phyloP scores from a whole-genome alignment of 75 land plant genomes.

The Sequoiadendron giganteum region DNA sequence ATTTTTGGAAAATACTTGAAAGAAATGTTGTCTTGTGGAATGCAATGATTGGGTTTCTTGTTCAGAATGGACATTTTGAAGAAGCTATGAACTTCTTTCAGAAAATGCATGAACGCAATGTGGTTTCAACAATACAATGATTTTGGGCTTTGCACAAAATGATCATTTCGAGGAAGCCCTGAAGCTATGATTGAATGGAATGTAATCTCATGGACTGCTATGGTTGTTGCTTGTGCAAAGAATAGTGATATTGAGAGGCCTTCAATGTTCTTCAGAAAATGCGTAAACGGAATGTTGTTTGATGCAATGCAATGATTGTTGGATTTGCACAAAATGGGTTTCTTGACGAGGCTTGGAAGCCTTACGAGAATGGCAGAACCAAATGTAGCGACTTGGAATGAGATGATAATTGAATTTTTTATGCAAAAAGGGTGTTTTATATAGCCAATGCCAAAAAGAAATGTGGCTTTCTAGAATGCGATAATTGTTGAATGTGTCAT shows the following conservation, averaged over 20 bases:
- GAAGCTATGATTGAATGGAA: background rate
- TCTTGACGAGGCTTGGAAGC: background rate
- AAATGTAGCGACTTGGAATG: background rate
- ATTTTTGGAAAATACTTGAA: constrained; percentile 22
- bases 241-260: constrained; percentile 1
- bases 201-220: background rate
- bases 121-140: constrained; percentile 12
- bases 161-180: constrained; percentile 15
- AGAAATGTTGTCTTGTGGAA: too few relatives aligned
- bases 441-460: too few relatives aligned
- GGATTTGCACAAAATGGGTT: background rate
- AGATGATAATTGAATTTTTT: constrained; percentile 2
- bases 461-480: too few relatives aligned
- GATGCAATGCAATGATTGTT: constrained; percentile 22
- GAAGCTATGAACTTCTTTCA: too few relatives aligned
- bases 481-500: too few relatives aligned
- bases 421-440: constrained; percentile 12
- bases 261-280: constrained; percentile 16
- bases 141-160: constrained; percentile 14
- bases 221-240: constrained; percentile 10
- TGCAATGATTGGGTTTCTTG: too few relatives aligned
- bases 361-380: too few relatives aligned
- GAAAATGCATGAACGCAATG: too few relatives aligned
- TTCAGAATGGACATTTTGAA: too few relatives aligned
- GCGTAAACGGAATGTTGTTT: background rate